These are phyloP conservation scores for Colletotrichum sp. DNA, from an alignment of 2,329 filamentous ascomycete genomes.

Conservation along the genomic window DNA sequence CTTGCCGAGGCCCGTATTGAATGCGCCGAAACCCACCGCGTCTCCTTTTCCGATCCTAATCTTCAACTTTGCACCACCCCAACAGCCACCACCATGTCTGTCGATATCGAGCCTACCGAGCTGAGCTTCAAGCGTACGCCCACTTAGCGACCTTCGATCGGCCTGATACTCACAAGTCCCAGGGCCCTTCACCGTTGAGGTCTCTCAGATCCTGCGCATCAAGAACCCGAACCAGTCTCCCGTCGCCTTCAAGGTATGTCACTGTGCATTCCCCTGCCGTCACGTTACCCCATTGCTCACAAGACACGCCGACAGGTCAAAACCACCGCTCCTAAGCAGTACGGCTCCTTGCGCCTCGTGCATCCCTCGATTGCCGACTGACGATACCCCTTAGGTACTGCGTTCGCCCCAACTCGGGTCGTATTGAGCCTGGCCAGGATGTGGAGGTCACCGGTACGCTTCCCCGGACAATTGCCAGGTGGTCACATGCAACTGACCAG, in stretches of 20 bases:
- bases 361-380: constrained; percentile 25
- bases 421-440: constrained; percentile 87
- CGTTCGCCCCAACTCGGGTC: constrained; percentile 94
- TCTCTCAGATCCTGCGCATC: constrained; percentile 68
- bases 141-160: constrained; percentile 4
- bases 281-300: constrained; percentile 11
- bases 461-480: constrained; percentile 7
- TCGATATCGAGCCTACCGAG: constrained; percentile 91
- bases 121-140: constrained; percentile 89
- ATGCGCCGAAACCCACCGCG: constrained; percentile 9
- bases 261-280: background rate
- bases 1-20: constrained; percentile 1
- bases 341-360: constrained; percentile 45
- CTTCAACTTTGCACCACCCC: constrained; percentile 16
- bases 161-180: constrained; percentile 14
- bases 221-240: constrained; percentile 67
- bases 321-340: constrained; percentile 99
- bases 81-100: constrained; percentile 72
- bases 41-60: constrained; percentile 14
- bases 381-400: constrained; percentile 74
- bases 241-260: constrained; percentile 72
- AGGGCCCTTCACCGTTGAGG: constrained; percentile 73
- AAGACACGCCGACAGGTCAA: constrained; percentile 72
- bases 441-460: constrained; percentile 89
- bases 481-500: constrained; percentile 27